Evolutionary conservation across 2,329 filamentous ascomycete species (phyloP).

Genomic region (Aspergillus uvarum): DNA sequence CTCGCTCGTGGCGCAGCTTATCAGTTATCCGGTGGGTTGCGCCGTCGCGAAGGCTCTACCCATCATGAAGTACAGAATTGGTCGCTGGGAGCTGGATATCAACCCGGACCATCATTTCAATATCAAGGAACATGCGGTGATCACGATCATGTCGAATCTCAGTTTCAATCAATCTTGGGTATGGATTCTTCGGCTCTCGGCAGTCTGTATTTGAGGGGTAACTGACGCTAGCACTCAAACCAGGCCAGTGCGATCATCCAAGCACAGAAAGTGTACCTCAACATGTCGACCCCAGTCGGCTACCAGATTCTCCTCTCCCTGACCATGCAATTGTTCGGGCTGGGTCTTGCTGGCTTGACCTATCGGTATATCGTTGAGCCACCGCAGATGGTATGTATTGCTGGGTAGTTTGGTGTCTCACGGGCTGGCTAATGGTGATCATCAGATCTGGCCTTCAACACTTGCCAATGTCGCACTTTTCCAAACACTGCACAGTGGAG

Average conservation of each 20-base stretch:
- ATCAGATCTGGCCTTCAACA: conserved; percentile 36
- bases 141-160: conserved; percentile 51
- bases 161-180: conserved; percentile 42
- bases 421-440: background rate
- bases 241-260: conserved; percentile 47
- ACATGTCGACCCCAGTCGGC: conserved; percentile 36
- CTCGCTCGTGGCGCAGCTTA: conserved; percentile 46
- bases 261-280: conserved; percentile 40
- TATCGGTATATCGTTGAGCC: conserved; percentile 39
- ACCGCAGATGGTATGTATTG: conserved; percentile 28
- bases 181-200: background rate
- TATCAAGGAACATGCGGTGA: conserved; percentile 48
- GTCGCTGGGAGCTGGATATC: conserved; percentile 22
- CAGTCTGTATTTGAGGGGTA: background rate
- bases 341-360: conserved; percentile 40
- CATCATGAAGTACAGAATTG: conserved; percentile 28
- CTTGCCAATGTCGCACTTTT: conserved; percentile 38
- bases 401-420: no score
- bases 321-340: conserved; percentile 40
- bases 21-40: conserved; percentile 45
- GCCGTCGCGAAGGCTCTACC: conserved; percentile 42
- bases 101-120: conserved; percentile 49
- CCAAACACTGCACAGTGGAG: conserved; percentile 34
- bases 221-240: conserved; percentile 15
- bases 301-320: conserved; percentile 40